Evolutionary conservation across 371 early-diverging fungal genomes (phyloP).

Genomic region (Vairimorpha ceranae): DNA sequence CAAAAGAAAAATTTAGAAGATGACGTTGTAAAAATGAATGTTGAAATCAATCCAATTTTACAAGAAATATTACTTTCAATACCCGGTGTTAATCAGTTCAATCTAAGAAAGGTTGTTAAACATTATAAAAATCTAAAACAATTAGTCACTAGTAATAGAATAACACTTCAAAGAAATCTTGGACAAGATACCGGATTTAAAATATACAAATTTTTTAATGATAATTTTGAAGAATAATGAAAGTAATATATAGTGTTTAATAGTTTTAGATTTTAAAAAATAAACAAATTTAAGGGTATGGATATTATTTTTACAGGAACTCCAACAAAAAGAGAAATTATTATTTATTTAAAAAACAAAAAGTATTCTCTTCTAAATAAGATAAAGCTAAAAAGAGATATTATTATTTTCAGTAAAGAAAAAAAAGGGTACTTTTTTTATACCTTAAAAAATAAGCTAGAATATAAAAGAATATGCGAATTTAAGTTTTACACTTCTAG

Average conservation of each 20-base stretch:
- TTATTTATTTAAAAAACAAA: slow-evolving; percentile 15
- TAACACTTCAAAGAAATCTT: slow-evolving; percentile 15
- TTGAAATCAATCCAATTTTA: slow-evolving; percentile 38
- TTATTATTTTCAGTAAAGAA: neutral
- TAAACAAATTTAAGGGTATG: neutral
- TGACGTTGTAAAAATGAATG: neutral
- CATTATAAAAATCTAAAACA: slow-evolving; percentile 50
- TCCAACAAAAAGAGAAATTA: slow-evolving; percentile 16
- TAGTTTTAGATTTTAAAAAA: neutral
- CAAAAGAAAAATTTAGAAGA: slow-evolving; percentile 30
- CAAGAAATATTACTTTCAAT: slow-evolving; percentile 41
- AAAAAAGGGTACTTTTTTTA: neutral
- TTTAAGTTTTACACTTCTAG: too few relatives aligned
- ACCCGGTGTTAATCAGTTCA: slow-evolving; percentile 40
- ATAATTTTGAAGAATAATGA: neutral
- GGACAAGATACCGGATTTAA: slow-evolving; percentile 11
- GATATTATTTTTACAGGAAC: slow-evolving; percentile 17
- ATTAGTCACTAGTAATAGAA: slow-evolving; percentile 3
- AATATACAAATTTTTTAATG: slow-evolving; percentile 41
- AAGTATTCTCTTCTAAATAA: slow-evolving; percentile 26
- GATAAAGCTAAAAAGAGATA: neutral
- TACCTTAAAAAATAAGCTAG: too few relatives aligned
- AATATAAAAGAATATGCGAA: too few relatives aligned
- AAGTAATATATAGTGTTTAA: too few relatives aligned
- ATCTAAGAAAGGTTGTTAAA: slow-evolving; percentile 20